Evolutionary conservation across 148 eudicot genomes (phyloP), one percentile per base, ranked within the genome.

Genomic region (Suaeda aralocaspica): DNA sequence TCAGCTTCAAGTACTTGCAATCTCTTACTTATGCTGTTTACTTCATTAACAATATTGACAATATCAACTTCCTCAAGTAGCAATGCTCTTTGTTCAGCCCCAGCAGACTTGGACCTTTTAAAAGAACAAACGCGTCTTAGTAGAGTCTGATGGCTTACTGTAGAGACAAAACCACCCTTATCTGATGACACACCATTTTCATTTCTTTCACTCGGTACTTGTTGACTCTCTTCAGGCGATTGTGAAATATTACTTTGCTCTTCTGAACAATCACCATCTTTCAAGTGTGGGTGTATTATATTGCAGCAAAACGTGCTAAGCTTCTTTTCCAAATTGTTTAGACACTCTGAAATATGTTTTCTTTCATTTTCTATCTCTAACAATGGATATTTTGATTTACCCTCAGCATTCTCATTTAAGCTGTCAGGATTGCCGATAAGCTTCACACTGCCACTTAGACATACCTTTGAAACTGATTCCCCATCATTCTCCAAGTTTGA

Each of bases 1-100:
- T 85, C 87, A 44, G 81, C 82, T 71, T 81, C 86, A 75, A 88
- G 82, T 34, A 83, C 78, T 76, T 76, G 80, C 68, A 88, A 66
- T 65, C 84, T 81, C 57, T 72, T 77, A 31, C 62, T 82, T 67
- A 84, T 74, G 73, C 34, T 78, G 52, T 81, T 78, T 52, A 86
- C 78, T 60, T 79, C 85, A 60, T 75, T 56, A 42, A 76, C 75
- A 49, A 84, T 77, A 60, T 60, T 71, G 60, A 55, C 77, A 41
- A 81, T 41, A 71, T 85, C 84, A 78, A 72, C 64, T 62, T 71
- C 82, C 24, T 66, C 73, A 64, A 65, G 53, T 36, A 70, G 61
- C 29, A 39, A 8, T 15, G 59, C 67, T 15, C 57, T 46, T 74
- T 57, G 70, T 21, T 63, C 67, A 63, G 67, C 67, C 33, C 60